Evolutionary conservation across 2,329 filamentous ascomycete genomes (phyloP).

Genomic region (Talaromyces sp.): DNA sequence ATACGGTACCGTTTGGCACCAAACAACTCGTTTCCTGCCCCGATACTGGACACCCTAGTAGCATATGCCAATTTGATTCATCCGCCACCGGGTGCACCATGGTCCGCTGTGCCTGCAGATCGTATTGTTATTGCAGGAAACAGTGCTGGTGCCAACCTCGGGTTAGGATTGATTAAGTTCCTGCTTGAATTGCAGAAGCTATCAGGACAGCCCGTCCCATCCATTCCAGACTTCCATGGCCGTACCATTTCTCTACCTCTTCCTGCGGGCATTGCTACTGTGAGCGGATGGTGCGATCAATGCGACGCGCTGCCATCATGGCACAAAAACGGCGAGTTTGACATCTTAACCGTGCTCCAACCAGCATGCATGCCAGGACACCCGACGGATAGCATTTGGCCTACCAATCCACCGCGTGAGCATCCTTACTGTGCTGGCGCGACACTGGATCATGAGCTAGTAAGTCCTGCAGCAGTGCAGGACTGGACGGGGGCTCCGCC

Average conservation of each 20-base stretch:
- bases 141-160: constrained; percentile 7
- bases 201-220: not conserved
- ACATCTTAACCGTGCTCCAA: constrained; percentile 5
- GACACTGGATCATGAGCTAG: constrained; percentile 6
- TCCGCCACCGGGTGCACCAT: constrained; percentile 4
- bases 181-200: constrained; percentile 6
- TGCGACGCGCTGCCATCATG: constrained; percentile 7
- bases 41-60: constrained; percentile 6
- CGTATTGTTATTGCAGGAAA: constrained; percentile 6
- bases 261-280: not conserved
- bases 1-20: constrained; percentile 4
- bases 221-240: constrained; percentile 1
- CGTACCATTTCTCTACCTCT: not conserved
- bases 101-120: constrained; percentile 7
- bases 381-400: constrained; percentile 4
- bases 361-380: constrained; percentile 11
- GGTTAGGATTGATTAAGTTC: constrained; percentile 4
- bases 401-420: constrained; percentile 7
- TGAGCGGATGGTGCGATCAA: constrained; percentile 9
- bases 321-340: constrained; percentile 6
- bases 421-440: constrained; percentile 5
- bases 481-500: constrained; percentile 8
- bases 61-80: constrained; percentile 6
- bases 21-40: constrained; percentile 5
- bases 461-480: constrained; percentile 5